These are phyloP conservation scores for Pseudocohnilembus persalinus DNA, from an alignment of 169 alveolate genomes.

Conservation along the genomic window DNA sequence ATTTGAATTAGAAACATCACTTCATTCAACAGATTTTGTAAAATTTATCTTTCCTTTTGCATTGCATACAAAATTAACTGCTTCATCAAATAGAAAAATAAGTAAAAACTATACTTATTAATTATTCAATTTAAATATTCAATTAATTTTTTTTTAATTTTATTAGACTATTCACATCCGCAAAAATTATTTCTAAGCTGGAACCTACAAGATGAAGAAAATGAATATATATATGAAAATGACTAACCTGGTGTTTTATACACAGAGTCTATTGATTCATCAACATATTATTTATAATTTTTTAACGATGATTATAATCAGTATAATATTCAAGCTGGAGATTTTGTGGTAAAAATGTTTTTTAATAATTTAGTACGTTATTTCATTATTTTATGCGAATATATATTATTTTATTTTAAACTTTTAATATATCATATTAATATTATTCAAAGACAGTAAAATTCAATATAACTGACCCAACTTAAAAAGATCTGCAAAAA, in stretches of 20 bases:
- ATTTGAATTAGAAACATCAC: neutral
- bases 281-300: neutral
- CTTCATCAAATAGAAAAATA: neutral
- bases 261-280: neutral
- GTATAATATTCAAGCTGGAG: neutral
- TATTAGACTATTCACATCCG: neutral
- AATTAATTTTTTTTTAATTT: too few relatives aligned
- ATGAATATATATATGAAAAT: neutral
- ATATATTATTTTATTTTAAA: too few relatives aligned
- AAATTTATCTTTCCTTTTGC: neutral
- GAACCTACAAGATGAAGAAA: neutral
- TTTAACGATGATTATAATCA: neutral
- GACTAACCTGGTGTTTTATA: neutral
- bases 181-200: neutral
- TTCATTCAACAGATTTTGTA: neutral
- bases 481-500: neutral
- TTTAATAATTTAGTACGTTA: too few relatives aligned
- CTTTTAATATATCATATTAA: too few relatives aligned
- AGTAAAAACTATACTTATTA: neutral
- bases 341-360: neutral
- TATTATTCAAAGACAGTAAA: neutral
- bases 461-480: neutral
- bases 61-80: neutral
- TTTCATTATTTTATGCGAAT: neutral
- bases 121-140: neutral